Evolutionary conservation across 495 filamentous ascomycete genomes (phyloP).

Genomic region (Neurospora tetraspora): DNA sequence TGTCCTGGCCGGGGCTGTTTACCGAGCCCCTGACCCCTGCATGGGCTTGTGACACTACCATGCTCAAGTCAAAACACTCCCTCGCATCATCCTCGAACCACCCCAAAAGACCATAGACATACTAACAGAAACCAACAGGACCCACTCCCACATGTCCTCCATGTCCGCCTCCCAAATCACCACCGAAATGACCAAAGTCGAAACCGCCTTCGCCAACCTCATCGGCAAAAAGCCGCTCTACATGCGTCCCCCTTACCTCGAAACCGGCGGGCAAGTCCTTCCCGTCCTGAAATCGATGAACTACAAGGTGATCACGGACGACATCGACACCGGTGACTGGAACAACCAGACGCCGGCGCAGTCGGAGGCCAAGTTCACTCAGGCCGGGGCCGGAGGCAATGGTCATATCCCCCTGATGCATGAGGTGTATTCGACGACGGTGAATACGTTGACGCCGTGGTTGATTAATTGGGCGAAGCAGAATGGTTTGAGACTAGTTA

Average conservation of each 20-base stretch:
- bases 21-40: neutral
- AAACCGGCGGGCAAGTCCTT: constrained; percentile 35
- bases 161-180: constrained; percentile 30
- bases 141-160: constrained; percentile 35
- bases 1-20: neutral
- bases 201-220: constrained; percentile 42
- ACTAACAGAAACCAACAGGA: constrained; percentile 7
- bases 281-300: constrained; percentile 34
- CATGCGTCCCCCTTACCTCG: constrained; percentile 44
- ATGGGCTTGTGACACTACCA: neutral
- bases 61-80: neutral
- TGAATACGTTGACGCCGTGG: constrained; percentile 39
- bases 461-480: constrained; percentile 43
- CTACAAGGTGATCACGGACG: constrained; percentile 46
- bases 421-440: constrained; percentile 40
- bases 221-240: constrained; percentile 44
- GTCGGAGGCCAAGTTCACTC: constrained; percentile 33
- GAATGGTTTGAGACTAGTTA: constrained; percentile 41
- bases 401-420: constrained; percentile 49
- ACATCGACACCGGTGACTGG: constrained; percentile 46
- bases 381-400: constrained; percentile 35
- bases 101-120: neutral
- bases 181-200: constrained; percentile 40
- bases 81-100: neutral
- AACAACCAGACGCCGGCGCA: constrained; percentile 35